Conservation (phyloP, 164 flowering plant genomes). For the Vitis rotundifolia region DNA sequence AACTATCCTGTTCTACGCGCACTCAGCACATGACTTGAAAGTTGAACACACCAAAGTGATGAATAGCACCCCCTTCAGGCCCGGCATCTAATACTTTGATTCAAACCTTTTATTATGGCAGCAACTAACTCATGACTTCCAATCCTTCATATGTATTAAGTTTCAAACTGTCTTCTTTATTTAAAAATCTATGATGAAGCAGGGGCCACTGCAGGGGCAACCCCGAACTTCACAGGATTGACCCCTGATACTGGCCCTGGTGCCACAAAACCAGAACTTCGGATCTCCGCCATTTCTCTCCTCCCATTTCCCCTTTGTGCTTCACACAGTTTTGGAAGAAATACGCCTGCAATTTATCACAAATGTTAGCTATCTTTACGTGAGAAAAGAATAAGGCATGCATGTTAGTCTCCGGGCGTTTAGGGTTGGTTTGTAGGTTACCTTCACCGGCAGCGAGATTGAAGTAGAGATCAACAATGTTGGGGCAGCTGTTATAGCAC, state of each 20-base stretch:
- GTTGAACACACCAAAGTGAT: no score
- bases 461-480: slow-evolving; percentile 75
- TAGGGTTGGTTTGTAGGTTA: slow-evolving; percentile 9
- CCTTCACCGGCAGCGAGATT: slow-evolving; percentile 85
- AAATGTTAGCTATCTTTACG: neutral
- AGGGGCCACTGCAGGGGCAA: slow-evolving; percentile 27
- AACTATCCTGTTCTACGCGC: no score
- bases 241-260: slow-evolving; percentile 28
- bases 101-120: no score
- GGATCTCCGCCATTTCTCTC: slow-evolving; percentile 55
- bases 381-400: neutral
- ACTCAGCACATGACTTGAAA: no score
- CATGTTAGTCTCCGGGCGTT: neutral
- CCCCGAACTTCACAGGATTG: slow-evolving; percentile 1
- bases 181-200: neutral
- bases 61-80: no score
- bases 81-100: no score
- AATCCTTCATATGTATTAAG: no score
- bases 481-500: slow-evolving; percentile 64
- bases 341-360: slow-evolving; percentile 42
- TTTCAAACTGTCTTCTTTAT: no score
- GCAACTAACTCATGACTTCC: no score
- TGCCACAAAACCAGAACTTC: slow-evolving; percentile 63
- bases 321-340: slow-evolving; percentile 64
- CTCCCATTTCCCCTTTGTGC: slow-evolving; percentile 31